Conservation (phyloP, 805 yeast species). For the Candida easanensis region DNA sequence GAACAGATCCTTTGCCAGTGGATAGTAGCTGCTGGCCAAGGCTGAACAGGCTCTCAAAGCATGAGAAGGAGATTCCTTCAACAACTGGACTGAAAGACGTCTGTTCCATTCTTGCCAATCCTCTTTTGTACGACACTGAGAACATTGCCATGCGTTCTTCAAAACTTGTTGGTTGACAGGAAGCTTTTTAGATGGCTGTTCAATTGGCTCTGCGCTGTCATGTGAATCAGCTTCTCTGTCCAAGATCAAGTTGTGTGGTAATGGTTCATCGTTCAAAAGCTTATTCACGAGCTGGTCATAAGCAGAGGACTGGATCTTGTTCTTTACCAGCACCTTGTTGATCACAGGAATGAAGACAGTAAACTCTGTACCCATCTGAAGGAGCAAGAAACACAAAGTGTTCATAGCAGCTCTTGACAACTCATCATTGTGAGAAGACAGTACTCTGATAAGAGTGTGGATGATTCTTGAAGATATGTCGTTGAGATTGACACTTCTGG, state of each 20-base stretch:
- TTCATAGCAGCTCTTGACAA: conserved; percentile 66
- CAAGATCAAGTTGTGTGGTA: conserved; percentile 72
- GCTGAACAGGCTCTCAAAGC: conserved; percentile 91
- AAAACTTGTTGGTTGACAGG: conserved; percentile 65
- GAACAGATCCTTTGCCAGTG: conserved; percentile 85
- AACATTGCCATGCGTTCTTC: conserved; percentile 88
- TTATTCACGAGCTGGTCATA: conserved; percentile 82
- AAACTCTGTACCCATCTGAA: conserved; percentile 84
- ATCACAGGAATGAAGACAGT: conserved; percentile 83
- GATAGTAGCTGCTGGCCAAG: conserved; percentile 81
- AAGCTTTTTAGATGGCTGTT: conserved; percentile 67
- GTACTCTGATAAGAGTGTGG: conserved; percentile 77
- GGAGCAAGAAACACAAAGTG: conserved; percentile 69
- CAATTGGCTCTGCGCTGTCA: conserved; percentile 47
- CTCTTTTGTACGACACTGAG: conserved; percentile 83
- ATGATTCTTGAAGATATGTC: conserved; percentile 91
- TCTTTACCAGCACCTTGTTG: conserved; percentile 58
- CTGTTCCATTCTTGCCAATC: conserved; percentile 99
- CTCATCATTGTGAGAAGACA: conserved; percentile 53
- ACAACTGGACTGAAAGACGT: conserved; percentile 75
- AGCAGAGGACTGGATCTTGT: conserved; percentile 64
- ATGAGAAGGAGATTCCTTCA: conserved; percentile 92
- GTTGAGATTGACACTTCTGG: conserved; percentile 66
- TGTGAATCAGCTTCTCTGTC: conserved; percentile 51
- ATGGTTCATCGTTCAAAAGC: conserved; percentile 77